Evolutionary conservation across 345 rosid genomes (phyloP).

Genomic region (Populus tremula): DNA sequence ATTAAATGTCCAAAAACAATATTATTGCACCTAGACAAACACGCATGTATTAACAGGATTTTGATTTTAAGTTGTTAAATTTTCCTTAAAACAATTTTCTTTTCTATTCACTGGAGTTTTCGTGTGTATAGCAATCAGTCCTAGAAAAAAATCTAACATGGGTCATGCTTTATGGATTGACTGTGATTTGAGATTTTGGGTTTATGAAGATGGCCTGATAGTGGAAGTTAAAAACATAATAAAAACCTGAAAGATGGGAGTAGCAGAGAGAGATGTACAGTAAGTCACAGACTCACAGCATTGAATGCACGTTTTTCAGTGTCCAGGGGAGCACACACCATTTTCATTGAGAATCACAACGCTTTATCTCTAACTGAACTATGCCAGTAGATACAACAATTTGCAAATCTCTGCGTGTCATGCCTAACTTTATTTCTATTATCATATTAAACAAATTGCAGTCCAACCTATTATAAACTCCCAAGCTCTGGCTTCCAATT

Average conservation of each 20-base stretch:
- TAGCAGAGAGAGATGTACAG: background rate
- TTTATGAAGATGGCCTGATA: background rate
- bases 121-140: background rate
- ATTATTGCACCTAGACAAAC: background rate
- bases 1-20: background rate
- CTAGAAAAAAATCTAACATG: background rate
- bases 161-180: background rate
- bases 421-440: background rate
- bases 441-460: conserved; percentile 2
- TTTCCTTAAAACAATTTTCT: background rate
- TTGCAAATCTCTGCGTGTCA: background rate
- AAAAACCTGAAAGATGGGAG: background rate
- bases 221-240: background rate
- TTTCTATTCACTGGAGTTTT: background rate
- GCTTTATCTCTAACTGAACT: conserved; percentile 6
- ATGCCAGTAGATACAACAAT: background rate
- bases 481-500: background rate
- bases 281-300: conserved; percentile 4
- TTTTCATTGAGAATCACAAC: conserved; percentile 22
- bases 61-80: background rate
- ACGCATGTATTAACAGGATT: background rate
- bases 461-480: background rate
- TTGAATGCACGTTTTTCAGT: conserved; percentile 3
- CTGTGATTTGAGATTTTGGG: background rate
- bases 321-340: conserved; percentile 27